Base-by-base conservation (phyloP, 2,329 filamentous ascomycete species). In the Endocalyx cinctus region DNA sequence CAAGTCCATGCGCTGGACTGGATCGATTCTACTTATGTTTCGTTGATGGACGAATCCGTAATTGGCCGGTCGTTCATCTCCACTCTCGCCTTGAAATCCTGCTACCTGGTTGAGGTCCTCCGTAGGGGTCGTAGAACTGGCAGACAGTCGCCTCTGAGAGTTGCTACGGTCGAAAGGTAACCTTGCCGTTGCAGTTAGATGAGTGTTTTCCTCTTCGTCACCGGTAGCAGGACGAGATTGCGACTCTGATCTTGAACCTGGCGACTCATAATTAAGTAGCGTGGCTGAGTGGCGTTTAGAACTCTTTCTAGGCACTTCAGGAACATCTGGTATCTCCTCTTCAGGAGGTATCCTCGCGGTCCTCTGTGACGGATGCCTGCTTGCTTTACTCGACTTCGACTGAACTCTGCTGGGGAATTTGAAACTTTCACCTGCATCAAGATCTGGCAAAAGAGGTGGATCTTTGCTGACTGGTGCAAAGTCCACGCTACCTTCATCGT, bases 271-370 rank as follows among this genome's bases (percentile, higher is more conserved):
- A n/a, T n/a, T n/a, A n/a, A n/a, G n/a, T n/a, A n/a, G n/a, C 18
- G 47, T 52, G 25, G 57, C 62, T 3, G 74, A 77, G 38, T 71
- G 61, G 38, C 82, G 72, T 52, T 79, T 79, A 1, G 84, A 88
- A 53, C 82, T 87, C 60, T 82, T 87, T 18, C 84, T 72, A 3
- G 85, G 84, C 19, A 88, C 72, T 6, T 72, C 66, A 0, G 79
- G 78, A 4, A 69, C 48, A n/a, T 31, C 57, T 47, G 37, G 50
- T 41, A 51, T 35, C n/a, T 49, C 44, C 27, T 50, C 42, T 40
- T 33, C 37, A 32, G 49, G 44, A 38, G 49, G 31, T 25, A 42
- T 55, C 33, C 43, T 61, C 39, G 42, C 57, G 12, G 55, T 58
- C 31, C 62, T 64, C 42, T 61, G 51, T 33, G 58, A 55, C 19